Base-by-base conservation (phyloP, 2,329 filamentous ascomycete genomes). In the Talaromyces sp. region DNA sequence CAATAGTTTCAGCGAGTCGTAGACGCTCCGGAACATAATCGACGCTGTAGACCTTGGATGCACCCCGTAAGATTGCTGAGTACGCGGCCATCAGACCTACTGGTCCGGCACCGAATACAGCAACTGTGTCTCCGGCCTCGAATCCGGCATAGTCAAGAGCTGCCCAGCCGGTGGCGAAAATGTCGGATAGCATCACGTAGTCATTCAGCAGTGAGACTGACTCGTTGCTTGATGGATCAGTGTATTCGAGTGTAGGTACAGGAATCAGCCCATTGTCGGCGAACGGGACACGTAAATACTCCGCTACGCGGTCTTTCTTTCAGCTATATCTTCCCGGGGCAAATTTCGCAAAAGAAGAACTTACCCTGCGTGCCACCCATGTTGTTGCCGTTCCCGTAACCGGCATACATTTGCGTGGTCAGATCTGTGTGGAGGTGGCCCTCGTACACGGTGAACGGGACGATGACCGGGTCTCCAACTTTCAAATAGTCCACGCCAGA, bases 71-170 rank as follows among this genome's bases (percentile, higher is more conserved):
- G 1, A 82, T 72, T 0, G 81, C 86, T 0, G 82, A 85, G 72
- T 88, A 88, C 1, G 86, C 86, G 4, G 85, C 84, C 82, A 88
- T 86, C 7, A 88, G 70, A 1, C 86, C 86, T 1, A 88, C 85
- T 0, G 86, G 85, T 0, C 85, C 85, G 2, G 83, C 84, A 1
- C 85, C 86, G 62, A 87, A 88, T 2, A 88, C 81, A 1, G 84
- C 85, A 1, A 88, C 80, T 17, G 75, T 81, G 66, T 89, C 86
- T 30, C 78, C 77, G 0, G 77, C 62, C 57, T 73, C 55, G 66
- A 80, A 79, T 11, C 75, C 74, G 15, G 75, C 69, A 60, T 69
- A 72, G 27, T 68, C 65, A 4, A 80, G 63, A 6, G 69, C 71
- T 33, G 69, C 61, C 76, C 77, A 80, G 15, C 68, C 76, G 0